Evolutionary conservation across 1,139 yeast genomes (phyloP).

Genomic region (Wickerhamomyces sp.): DNA sequence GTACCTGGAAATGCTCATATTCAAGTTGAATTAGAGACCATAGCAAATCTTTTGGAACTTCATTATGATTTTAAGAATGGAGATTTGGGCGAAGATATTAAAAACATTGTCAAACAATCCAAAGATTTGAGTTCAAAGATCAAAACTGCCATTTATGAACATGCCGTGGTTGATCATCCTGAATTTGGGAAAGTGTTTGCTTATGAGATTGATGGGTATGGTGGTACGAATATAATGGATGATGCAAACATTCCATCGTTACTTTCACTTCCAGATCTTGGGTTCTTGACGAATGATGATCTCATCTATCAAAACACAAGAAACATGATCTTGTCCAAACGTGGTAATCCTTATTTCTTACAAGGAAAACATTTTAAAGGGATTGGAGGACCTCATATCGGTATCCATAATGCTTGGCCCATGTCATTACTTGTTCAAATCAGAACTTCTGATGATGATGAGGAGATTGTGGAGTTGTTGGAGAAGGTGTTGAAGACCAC

Average conservation of each 20-base stretch:
- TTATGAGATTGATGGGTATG: conserved; percentile 86
- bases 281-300: conserved; percentile 49
- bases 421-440: conserved; percentile 74
- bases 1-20: conserved; percentile 85
- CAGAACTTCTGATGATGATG: conserved; percentile 68
- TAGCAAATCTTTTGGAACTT: conserved; percentile 18
- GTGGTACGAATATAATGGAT: conserved; percentile 72
- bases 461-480: conserved; percentile 53
- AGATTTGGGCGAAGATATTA: conserved; percentile 2
- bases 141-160: conserved; percentile 50
- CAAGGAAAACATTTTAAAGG: conserved; percentile 63
- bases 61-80: conserved; percentile 4
- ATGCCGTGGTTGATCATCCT: conserved; percentile 66
- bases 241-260: conserved; percentile 89
- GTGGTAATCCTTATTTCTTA: conserved; percentile 75
- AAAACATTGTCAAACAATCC: conserved; percentile 24
- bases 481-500: conserved; percentile 54
- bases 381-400: conserved; percentile 89
- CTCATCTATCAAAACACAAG: conserved; percentile 73
- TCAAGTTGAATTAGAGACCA: conserved; percentile 44
- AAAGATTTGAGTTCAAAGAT: conserved; percentile 39
- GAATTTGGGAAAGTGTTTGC: conserved; percentile 75
- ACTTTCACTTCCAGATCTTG: conserved; percentile 76
- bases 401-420: conserved; percentile 83
- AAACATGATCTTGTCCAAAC: conserved; percentile 60